Conservation (phyloP, 768 basidiomycete genomes). For the Tremella yokohamensis region DNA sequence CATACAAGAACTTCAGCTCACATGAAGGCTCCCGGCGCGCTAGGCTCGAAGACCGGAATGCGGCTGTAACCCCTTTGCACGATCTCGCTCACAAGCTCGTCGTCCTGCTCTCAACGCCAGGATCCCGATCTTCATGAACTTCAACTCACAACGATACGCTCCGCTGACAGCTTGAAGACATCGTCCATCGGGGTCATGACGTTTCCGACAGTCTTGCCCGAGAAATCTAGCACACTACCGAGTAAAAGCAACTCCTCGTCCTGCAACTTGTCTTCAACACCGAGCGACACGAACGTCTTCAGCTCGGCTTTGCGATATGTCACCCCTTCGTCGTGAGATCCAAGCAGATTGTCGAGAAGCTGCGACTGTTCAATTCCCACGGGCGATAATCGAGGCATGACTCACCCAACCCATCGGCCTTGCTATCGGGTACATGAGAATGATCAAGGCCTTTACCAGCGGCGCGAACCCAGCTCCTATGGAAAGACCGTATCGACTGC, state of each 20-base stretch:
- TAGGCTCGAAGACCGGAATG: slow-evolving; percentile 43
- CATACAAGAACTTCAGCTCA: slow-evolving; percentile 25
- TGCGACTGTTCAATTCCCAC: slow-evolving; percentile 2
- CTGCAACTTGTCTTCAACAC: slow-evolving; percentile 40
- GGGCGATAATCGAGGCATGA: not conserved
- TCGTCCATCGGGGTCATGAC: slow-evolving; percentile 46
- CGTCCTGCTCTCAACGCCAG: slow-evolving; percentile 17
- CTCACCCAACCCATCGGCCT: slow-evolving; percentile 45
- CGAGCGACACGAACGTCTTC: slow-evolving; percentile 44
- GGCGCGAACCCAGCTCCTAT: slow-evolving; percentile 45
- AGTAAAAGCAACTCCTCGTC: slow-evolving; percentile 43
- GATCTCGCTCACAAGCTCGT: slow-evolving; percentile 34
- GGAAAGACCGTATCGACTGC: slow-evolving; percentile 41
- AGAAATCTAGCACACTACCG: slow-evolving; percentile 44
- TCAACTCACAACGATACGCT: slow-evolving; percentile 39
- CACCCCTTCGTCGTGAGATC: slow-evolving; percentile 31
- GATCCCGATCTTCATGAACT: not conserved
- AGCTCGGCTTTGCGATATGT: slow-evolving; percentile 48
- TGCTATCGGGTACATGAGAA: slow-evolving; percentile 41
- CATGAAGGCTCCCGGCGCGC: slow-evolving; percentile 37
- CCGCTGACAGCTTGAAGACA: slow-evolving; percentile 36
- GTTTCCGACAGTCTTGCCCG: slow-evolving; percentile 40
- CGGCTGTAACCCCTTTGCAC: slow-evolving; percentile 39
- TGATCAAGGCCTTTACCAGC: slow-evolving; percentile 28
- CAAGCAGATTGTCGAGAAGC: slow-evolving; percentile 40